phyloP scores from a whole-genome alignment of 1,284 basidiomycete species.

The Marasmius tenuissimus region DNA sequence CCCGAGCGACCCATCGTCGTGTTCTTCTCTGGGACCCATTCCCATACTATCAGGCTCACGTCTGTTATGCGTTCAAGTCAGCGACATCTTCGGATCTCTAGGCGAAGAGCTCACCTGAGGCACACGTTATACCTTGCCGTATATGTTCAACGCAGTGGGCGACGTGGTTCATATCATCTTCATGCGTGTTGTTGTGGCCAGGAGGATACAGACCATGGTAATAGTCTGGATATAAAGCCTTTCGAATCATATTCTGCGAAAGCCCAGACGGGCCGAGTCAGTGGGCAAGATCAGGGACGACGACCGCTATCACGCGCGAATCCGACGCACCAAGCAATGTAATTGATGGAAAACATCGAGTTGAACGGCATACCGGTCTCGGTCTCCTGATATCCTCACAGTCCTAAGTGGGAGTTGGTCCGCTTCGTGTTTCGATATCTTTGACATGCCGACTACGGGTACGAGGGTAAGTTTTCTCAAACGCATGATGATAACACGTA shows the following conservation, averaged over 20 bases:
- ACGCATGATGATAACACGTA: not conserved
- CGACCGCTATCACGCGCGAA: constrained; percentile 5
- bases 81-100: not conserved
- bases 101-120: constrained; percentile 15
- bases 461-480: not conserved
- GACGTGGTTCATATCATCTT: constrained; percentile 17
- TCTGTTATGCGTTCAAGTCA: not conserved
- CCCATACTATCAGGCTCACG: not conserved
- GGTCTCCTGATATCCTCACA: constrained; percentile 21
- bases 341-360: constrained; percentile 33
- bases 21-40: not conserved
- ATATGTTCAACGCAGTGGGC: constrained; percentile 28
- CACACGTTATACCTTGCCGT: constrained; percentile 29
- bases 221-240: constrained; percentile 23
- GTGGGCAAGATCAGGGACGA: not conserved
- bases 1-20: not conserved
- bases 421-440: constrained; percentile 22
- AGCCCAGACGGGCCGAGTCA: not conserved
- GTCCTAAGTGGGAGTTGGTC: constrained; percentile 24
- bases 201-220: constrained; percentile 11
- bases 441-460: constrained; percentile 20
- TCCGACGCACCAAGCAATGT: constrained; percentile 32
- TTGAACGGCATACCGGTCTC: constrained; percentile 22
- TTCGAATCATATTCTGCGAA: constrained; percentile 26
- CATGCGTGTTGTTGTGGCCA: not conserved